phyloP scores from a whole-genome alignment of 768 basidiomycete genomes.

The Trametes punicea region DNA sequence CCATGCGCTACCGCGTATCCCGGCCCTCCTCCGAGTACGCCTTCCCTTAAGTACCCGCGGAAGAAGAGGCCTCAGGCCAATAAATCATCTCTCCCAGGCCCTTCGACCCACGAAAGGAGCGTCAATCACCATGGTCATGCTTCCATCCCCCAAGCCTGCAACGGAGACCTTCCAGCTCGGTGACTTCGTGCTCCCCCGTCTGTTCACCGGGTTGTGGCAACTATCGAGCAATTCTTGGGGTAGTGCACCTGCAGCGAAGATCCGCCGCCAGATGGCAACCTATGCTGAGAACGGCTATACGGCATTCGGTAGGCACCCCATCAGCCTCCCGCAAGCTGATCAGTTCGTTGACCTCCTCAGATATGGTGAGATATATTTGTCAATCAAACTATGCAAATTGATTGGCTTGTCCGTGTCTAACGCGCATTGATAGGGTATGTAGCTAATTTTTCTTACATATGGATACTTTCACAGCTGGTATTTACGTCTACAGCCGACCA shows the following conservation, averaged over 20 bases:
- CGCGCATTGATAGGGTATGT: slow-evolving; percentile 10
- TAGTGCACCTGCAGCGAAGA: slow-evolving; percentile 58
- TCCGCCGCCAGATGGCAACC: slow-evolving; percentile 64
- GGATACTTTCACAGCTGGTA: not conserved
- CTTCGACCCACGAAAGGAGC: not conserved
- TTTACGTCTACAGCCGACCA: slow-evolving; percentile 60
- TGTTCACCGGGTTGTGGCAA: slow-evolving; percentile 61
- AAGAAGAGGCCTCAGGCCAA: not conserved
- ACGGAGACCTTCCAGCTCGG: slow-evolving; percentile 27
- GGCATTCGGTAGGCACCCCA: slow-evolving; percentile 50
- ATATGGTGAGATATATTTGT: slow-evolving; percentile 48
- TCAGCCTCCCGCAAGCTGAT: not conserved
- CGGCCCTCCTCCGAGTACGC: not conserved
- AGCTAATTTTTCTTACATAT: not conserved
- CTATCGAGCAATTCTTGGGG: slow-evolving; percentile 87
- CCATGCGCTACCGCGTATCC: not conserved
- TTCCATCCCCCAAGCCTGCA: not conserved
- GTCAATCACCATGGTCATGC: slow-evolving; percentile 5
- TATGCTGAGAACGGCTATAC: slow-evolving; percentile 61
- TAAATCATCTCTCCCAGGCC: not conserved
- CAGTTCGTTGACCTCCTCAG: slow-evolving; percentile 28
- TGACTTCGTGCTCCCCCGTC: slow-evolving; percentile 22
- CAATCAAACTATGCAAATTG: not conserved
- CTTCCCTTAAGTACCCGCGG: not conserved
- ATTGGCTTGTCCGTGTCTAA: not conserved